phyloP scores from a whole-genome alignment of 192 early-diverging fungal species.

The Mortierella hygrophila region DNA sequence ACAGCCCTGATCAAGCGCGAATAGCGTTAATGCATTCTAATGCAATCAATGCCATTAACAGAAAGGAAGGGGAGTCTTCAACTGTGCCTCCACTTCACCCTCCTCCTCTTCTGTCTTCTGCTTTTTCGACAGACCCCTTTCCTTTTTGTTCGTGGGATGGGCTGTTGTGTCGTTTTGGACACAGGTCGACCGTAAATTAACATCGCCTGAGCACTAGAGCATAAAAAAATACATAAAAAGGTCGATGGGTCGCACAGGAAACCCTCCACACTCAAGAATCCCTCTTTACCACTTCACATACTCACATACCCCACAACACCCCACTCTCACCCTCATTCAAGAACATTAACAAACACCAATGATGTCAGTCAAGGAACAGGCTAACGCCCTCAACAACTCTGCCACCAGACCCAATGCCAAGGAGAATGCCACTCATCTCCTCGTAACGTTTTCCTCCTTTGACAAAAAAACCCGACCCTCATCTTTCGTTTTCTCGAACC shows the following conservation, averaged over 20 bases:
- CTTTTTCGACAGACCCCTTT: neutral
- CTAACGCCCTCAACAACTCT: conserved; percentile 26
- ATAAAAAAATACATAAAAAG: neutral
- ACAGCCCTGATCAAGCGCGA: neutral
- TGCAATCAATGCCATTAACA: neutral
- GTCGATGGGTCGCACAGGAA: neutral
- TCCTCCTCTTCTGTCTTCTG: neutral
- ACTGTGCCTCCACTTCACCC: neutral
- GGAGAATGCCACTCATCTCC: conserved; percentile 41
- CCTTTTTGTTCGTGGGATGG: neutral
- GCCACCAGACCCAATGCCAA: conserved; percentile 30
- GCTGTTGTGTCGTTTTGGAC: neutral
- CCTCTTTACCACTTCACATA: neutral
- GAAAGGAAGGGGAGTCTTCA: neutral
- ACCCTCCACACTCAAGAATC: neutral
- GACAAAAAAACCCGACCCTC: neutral
- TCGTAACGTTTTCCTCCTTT: conserved; percentile 27
- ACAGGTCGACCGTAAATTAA: neutral
- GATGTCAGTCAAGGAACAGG: conserved; percentile 50
- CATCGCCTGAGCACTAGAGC: neutral
- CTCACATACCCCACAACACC: neutral
- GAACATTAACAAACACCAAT: neutral
- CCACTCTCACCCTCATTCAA: neutral
- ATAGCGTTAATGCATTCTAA: conserved; percentile 9
- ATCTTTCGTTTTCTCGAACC: conserved; percentile 6